A percentile compares a stretch with the other conserved stretches of the same genome.
Evolutionary conservation across 225 moss, liverwort and hornwort genomes (phyloP).

Genomic region (Takakia lepidozioides): DNA sequence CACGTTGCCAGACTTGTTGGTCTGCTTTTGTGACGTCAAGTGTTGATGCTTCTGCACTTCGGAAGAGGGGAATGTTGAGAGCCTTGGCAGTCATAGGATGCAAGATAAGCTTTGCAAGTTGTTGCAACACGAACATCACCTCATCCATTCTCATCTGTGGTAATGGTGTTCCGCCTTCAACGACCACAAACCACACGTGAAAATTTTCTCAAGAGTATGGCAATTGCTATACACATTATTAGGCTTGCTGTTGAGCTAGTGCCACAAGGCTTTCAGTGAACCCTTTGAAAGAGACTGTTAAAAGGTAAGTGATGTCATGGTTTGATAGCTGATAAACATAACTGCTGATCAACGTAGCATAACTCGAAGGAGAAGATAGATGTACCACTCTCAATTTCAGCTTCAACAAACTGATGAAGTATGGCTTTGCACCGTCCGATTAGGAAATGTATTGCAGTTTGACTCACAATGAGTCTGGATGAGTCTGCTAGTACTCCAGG

Average conservation of each 20-base stretch:
- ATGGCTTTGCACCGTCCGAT: conserved; percentile 38
- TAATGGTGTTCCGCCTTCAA: conserved; percentile 22
- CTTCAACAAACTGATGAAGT: conserved; percentile 44
- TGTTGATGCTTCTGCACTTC: conserved; percentile 13
- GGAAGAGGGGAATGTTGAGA: conserved; percentile 18
- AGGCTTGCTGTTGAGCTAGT: background rate
- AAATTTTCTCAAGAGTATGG: conserved; percentile 6
- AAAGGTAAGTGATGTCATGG: background rate
- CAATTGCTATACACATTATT: background rate
- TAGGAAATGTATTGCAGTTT: conserved; percentile 32
- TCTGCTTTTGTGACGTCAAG: conserved; percentile 17
- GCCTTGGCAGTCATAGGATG: conserved; percentile 41
- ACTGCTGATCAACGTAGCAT: background rate
- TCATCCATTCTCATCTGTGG: conserved; percentile 44
- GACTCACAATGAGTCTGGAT: conserved; percentile 40
- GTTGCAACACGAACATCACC: conserved; percentile 33
- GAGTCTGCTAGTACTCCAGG: conserved; percentile 26
- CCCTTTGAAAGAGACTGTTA: background rate
- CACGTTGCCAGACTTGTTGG: conserved; percentile 30
- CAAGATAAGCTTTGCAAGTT: conserved; percentile 40
- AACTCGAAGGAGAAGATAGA: no score
- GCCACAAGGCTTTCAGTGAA: no score
- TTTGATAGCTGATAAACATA: background rate
- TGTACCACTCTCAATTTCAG: conserved; percentile 45
- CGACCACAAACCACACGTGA: background rate